A percentile compares a stretch with the other conserved stretches of the same genome.
Conservation (phyloP, 495 filamentous ascomycete genomes). For the Daldinia decipiens region DNA sequence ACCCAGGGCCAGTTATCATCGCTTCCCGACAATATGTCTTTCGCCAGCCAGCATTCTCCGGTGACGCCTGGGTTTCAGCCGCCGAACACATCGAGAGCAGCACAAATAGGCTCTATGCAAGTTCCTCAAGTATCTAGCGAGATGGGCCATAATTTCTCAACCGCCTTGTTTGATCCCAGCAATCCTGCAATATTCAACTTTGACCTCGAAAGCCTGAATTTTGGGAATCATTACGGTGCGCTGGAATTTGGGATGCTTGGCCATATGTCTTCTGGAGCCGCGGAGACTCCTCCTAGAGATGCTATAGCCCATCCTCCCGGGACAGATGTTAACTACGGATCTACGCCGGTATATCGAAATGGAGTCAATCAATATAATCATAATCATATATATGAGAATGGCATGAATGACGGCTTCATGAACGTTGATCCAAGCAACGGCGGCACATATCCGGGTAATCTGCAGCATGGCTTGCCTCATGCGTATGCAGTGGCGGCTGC, state of each 20-base stretch:
- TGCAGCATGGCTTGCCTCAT: conserved; percentile 62
- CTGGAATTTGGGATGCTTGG: conserved; percentile 94
- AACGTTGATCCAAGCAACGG: conserved; percentile 52
- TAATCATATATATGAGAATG: conserved; percentile 56
- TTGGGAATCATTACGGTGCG: conserved; percentile 93
- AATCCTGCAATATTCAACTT: conserved; percentile 94
- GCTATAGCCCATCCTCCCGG: conserved; percentile 46
- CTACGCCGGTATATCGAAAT: conserved; percentile 56
- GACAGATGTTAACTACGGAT: conserved; percentile 55
- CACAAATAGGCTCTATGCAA: conserved; percentile 46
- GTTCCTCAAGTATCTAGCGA: conserved; percentile 54
- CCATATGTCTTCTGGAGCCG: conserved; percentile 89
- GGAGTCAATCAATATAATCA: conserved; percentile 56
- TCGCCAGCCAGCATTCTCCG: conserved; percentile 72
- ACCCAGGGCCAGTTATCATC: conserved; percentile 46
- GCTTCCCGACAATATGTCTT: conserved; percentile 62
- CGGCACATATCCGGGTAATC: conserved; percentile 57
- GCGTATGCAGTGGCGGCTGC: conserved; percentile 61
- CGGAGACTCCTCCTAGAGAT: conserved; percentile 79
- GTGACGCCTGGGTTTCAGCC: conserved; percentile 73
- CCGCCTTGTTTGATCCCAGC: conserved; percentile 81
- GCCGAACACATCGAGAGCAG: conserved; percentile 51
- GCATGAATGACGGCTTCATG: conserved; percentile 54
- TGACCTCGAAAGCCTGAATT: conserved; percentile 91
- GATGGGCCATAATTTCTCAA: conserved; percentile 58